Evolutionary conservation across 2,329 filamentous ascomycete species (phyloP).

Genomic region (Fusarium sublunatum): DNA sequence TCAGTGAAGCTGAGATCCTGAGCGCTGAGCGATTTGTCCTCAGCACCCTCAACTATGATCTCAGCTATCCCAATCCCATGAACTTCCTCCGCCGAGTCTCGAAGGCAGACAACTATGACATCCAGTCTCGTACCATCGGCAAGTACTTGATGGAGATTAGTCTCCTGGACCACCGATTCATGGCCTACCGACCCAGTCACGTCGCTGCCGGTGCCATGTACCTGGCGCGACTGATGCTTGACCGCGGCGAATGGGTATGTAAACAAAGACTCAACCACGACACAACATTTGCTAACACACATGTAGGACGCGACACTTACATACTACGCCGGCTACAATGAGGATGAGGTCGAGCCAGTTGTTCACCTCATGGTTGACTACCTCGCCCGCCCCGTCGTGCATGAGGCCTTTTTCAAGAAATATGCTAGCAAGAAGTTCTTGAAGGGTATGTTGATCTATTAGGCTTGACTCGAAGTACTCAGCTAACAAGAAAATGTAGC

Average conservation of each 20-base stretch:
- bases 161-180: constrained; percentile 92
- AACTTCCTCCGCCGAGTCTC: constrained; percentile 99
- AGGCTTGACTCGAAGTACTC: neutral
- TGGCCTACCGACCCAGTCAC: constrained; percentile 88
- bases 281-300: constrained; percentile 46
- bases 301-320: constrained; percentile 81
- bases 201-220: constrained; percentile 96
- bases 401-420: constrained; percentile 99
- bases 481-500: constrained; percentile 62
- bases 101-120: constrained; percentile 99
- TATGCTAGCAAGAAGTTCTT: constrained; percentile 99
- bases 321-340: constrained; percentile 92
- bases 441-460: constrained; percentile 79
- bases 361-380: constrained; percentile 97
- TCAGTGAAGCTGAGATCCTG: constrained; percentile 93
- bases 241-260: constrained; percentile 90
- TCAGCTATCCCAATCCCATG: constrained; percentile 99
- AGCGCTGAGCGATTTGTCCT: constrained; percentile 97
- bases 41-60: constrained; percentile 90
- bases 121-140: constrained; percentile 94
- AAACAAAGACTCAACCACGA: neutral
- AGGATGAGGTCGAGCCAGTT: constrained; percentile 92
- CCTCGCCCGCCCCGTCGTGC: constrained; percentile 86
- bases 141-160: constrained; percentile 99
- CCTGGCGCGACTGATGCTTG: constrained; percentile 87